These are phyloP conservation scores for Orychophragmus violaceus DNA, from an alignment of 345 rosid genomes.

Conservation along the genomic window DNA sequence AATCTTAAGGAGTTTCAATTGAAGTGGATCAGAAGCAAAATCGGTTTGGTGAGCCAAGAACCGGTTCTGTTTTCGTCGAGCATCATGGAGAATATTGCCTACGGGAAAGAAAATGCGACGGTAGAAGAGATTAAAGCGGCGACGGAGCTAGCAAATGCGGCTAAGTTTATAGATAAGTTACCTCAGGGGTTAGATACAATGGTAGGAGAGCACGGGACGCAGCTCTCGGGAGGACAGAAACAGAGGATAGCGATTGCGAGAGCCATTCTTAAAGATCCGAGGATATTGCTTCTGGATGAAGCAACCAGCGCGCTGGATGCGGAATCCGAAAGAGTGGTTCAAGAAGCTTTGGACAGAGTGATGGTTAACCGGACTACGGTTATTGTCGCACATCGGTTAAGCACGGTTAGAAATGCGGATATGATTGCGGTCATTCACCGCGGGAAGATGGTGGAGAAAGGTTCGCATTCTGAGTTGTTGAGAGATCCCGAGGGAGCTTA, in stretches of 20 bases:
- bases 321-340: constrained; percentile 79
- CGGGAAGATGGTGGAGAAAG: constrained; percentile 82
- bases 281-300: constrained; percentile 74
- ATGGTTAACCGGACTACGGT: constrained; percentile 75
- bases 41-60: constrained; percentile 83
- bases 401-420: constrained; percentile 68
- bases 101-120: constrained; percentile 76
- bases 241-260: constrained; percentile 90
- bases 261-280: constrained; percentile 73
- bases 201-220: constrained; percentile 95
- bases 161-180: constrained; percentile 65
- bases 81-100: constrained; percentile 64
- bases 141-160: constrained; percentile 68
- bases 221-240: constrained; percentile 93
- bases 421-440: constrained; percentile 70
- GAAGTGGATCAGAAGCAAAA: constrained; percentile 67
- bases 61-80: constrained; percentile 68
- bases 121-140: constrained; percentile 61
- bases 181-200: constrained; percentile 83
- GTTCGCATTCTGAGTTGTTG: constrained; percentile 54
- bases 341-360: constrained; percentile 75
- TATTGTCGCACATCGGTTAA: constrained; percentile 79
- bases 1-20: constrained; percentile 65
- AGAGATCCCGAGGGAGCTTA: constrained; percentile 72
- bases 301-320: constrained; percentile 92